A percentile compares a stretch with the other conserved stretches of the same genome.
phyloP scores from a whole-genome alignment of 257 asterid species.

The Cinchona pubescens region DNA sequence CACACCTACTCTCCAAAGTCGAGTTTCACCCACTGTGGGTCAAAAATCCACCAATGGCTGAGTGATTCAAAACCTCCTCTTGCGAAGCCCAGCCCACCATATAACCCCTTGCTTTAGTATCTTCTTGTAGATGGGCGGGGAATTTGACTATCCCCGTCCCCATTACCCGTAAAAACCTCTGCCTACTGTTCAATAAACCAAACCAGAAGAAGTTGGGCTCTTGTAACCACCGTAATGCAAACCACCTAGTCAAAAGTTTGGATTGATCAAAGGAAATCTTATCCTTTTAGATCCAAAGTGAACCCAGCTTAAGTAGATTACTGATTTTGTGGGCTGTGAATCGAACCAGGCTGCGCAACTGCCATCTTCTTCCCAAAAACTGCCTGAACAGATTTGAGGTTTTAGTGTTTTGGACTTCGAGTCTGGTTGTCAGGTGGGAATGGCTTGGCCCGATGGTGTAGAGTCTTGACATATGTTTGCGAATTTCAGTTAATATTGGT shows the following conservation, averaged over 20 bases:
- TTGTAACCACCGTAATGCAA: conserved; percentile 19
- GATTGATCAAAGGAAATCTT: too few species aligned
- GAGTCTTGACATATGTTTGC: conserved; percentile 20
- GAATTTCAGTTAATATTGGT: conserved; percentile 20
- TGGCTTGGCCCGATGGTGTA: conserved; percentile 36
- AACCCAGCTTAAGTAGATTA: conserved; percentile 32
- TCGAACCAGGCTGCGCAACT: conserved; percentile 29
- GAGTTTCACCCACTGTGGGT: conserved; percentile 40
- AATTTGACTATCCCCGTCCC: conserved; percentile 3
- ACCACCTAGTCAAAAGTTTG: too few species aligned
- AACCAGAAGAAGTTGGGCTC: conserved; percentile 26
- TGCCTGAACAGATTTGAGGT: too few species aligned
- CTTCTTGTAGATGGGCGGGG: conserved; percentile 19
- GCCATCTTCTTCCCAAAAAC: too few species aligned
- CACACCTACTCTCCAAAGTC: conserved; percentile 36
- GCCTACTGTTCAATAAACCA: conserved; percentile 28
- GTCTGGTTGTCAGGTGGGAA: conserved; percentile 18
- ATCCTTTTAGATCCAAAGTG: too few species aligned
- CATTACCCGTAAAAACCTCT: conserved; percentile 27
- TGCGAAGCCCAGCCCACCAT: conserved; percentile 37
- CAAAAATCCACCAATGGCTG: conserved; percentile 28
- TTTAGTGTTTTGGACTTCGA: too few species aligned
- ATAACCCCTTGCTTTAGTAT: conserved; percentile 16
- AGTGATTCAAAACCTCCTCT: conserved; percentile 24
- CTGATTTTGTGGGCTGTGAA: conserved; percentile 26